Evolutionary conservation across 2,329 filamentous ascomycete genomes (phyloP).

Genomic region (Penicillium polonicum): DNA sequence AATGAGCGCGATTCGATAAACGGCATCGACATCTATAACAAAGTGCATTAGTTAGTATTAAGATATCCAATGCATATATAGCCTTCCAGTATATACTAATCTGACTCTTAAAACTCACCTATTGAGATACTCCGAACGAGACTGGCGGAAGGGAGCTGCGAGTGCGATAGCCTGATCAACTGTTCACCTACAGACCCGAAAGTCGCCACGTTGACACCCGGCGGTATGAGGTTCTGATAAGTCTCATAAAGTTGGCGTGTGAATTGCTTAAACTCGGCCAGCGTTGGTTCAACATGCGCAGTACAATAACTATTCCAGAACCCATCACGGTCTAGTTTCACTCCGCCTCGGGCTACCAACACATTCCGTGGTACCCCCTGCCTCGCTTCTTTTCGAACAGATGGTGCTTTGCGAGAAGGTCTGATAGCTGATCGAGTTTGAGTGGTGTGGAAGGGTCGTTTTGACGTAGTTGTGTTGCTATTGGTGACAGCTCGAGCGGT

Average conservation of each 20-base stretch:
- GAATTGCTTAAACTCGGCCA: not conserved
- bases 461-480: not conserved
- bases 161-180: slow-evolving; percentile 15
- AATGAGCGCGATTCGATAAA: slow-evolving; percentile 26
- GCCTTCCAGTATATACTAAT: not conserved
- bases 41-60: not conserved
- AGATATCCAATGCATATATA: not conserved
- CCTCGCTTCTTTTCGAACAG: not conserved
- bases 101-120: slow-evolving; percentile 16
- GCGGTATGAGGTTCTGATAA: slow-evolving; percentile 2
- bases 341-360: not conserved
- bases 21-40: slow-evolving; percentile 24
- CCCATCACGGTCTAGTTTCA: not conserved
- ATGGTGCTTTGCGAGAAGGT: not conserved
- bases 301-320: not conserved
- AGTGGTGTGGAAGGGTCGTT: slow-evolving; percentile 16
- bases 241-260: slow-evolving; percentile 3
- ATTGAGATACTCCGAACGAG: slow-evolving; percentile 18
- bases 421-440: not conserved
- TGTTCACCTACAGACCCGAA: slow-evolving; percentile 19
- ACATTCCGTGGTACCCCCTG: not conserved
- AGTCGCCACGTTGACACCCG: slow-evolving; percentile 12
- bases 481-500: not conserved
- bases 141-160: slow-evolving; percentile 9
- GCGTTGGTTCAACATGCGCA: not conserved